Evolutionary conservation across 306 rosid species (phyloP), one percentile per base, ranked within the genome.

Genomic region (Medicago lupulina): DNA sequence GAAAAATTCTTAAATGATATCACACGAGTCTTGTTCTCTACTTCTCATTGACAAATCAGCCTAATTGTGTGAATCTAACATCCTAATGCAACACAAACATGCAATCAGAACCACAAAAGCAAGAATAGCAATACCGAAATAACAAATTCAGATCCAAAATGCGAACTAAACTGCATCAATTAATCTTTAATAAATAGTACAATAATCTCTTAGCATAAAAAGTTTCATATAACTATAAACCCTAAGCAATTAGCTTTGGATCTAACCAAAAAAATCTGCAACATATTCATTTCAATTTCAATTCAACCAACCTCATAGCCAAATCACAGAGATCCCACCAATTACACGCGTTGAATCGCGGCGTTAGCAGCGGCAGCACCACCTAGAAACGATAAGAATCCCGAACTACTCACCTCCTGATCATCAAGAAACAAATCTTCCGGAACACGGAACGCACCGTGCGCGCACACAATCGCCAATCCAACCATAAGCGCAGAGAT

Each of bases 371-470:
- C 53, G 43, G 98, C 89, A 7, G 97, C 96, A 1, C 93, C 88
- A 1, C 98, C 98, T 2, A 94, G 91, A 89, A 94, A 94, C 2
- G 97, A 92, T 49, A 94, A 89, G 46, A 94, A 85, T 9, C 98
- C 98, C 12, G 91, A 36, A 76, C 81, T 88, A 15, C 46, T 71
- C 0, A 93, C 95, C 86, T 94, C 98, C 50, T 92, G 96, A 11
- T 94, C 96, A 72, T 94, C 98, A 2, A 92, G 91, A 75, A 94
- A 94, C 76, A 94, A 84, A 41, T 94, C 98, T 81, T 94, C 98
- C 0, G 98, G 98, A 15, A 90, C 86, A 75, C 93, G 85, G 36
- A 94, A 94, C 7, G 98, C 96, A 7, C 98, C 98, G 70, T 94
- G 98, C 1, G 88, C 85, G 41, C 88, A 86, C 3, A 84, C 89